Evolutionary conservation across 1,139 yeast species (phyloP), one percentile per base, ranked within the genome.

Genomic region (Zygosaccharomyces sapae): DNA sequence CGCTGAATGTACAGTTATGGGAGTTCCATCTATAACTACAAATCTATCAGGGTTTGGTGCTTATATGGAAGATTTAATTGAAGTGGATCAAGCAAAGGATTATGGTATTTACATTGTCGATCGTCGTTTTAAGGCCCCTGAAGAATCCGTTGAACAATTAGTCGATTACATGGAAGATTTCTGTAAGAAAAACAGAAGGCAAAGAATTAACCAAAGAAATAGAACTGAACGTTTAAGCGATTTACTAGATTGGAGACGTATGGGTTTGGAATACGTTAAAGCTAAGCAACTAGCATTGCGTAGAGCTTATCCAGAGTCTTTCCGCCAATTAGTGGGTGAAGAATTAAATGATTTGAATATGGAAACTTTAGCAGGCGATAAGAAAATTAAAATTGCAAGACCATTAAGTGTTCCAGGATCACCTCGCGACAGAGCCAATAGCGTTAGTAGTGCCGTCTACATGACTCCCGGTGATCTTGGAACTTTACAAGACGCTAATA

Each of bases 401-500:
- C 97, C 97, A n/a, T 74, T 92, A 57, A 84, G 95, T 50, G 97
- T 88, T 12, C 98, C 97, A 2, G 97, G 97, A 1, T 89, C 97
- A 13, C 98, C 98, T 49, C 73, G 88, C 54, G 83, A 79, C 55
- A 57, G 65, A 31, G 55, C 62, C 12, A 55, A 47, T 33, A 50
- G 55, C 31, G 41, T 49, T 20, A 50, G 56, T 13, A 59, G 65
- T 34, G 74, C 76, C 33, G 83, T 87, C 13, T 70, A 80, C 56
- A 89, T 88, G 95, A 92, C 98, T 1, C 98, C 98, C 0, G 98
- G 98, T 43, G 97, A 92, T 67, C 77, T 92, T 57, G 98, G 97
- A n/a, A 83, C 96, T 9, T 74, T 92, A 59, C 97, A 88, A 68
- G 98, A 92, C 66, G 88, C 88, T 34, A 76, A 88, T 47, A 81